phyloP scores from a whole-genome alignment of 768 basidiomycete genomes.

The Lactarius hatsudake region DNA sequence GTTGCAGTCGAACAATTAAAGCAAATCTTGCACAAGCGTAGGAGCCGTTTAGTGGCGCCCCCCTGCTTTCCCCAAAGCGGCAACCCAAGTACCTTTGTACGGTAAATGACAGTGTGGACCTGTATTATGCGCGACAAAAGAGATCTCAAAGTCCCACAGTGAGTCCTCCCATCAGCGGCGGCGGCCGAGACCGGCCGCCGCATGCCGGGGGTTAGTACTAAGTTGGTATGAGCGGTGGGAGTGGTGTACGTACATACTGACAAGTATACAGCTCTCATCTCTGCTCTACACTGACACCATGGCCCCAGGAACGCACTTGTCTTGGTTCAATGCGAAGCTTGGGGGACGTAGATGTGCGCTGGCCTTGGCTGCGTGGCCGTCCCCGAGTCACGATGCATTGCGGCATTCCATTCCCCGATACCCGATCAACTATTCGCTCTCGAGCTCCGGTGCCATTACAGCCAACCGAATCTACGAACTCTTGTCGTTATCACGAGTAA shows the following conservation, averaged over 20 bases:
- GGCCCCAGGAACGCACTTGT: background rate
- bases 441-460: background rate
- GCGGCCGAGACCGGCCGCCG: constrained; percentile 7
- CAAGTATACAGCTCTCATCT: background rate
- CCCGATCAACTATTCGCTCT: background rate
- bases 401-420: background rate
- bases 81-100: background rate
- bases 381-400: background rate
- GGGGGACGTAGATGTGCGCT: background rate
- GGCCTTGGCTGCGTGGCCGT: background rate
- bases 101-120: background rate
- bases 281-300: background rate
- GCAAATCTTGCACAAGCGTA: background rate
- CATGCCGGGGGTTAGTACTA: background rate
- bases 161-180: background rate
- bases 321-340: background rate
- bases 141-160: background rate
- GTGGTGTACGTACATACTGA: background rate
- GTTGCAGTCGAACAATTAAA: background rate
- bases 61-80: background rate
- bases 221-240: background rate
- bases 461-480: background rate
- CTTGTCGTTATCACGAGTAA: background rate
- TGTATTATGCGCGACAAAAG: constrained; percentile 4
- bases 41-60: background rate